phyloP scores from a whole-genome alignment of 2,329 filamentous ascomycete species.

The Bipolaris oryzae region DNA sequence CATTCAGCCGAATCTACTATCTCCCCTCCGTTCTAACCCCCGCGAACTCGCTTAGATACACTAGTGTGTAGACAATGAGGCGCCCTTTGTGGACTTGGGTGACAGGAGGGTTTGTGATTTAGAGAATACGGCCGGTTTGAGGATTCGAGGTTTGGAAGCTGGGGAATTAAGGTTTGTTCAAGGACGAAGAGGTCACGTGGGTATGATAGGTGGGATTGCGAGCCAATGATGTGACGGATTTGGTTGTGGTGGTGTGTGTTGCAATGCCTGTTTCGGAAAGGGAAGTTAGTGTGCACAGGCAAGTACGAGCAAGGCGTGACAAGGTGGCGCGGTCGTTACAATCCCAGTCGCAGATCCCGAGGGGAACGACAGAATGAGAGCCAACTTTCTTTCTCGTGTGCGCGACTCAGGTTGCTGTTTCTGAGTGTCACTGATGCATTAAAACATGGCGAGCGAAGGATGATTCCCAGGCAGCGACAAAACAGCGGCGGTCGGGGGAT shows the following conservation, averaged over 20 bases:
- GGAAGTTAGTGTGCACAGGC: neutral
- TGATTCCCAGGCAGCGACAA: constrained; percentile 37
- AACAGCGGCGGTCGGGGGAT: constrained; percentile 21
- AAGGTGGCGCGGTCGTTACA: constrained; percentile 11
- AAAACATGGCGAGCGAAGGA: constrained; percentile 15
- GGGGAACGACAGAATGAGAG: neutral
- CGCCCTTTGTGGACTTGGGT: no score
- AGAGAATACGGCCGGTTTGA: no score
- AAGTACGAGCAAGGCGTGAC: no score
- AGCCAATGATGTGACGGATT: constrained; percentile 20
- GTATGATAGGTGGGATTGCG: no score
- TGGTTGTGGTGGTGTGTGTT: constrained; percentile 1
- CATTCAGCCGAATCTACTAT: neutral
- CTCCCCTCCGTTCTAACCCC: no score
- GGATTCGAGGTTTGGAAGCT: no score
- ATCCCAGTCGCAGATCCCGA: constrained; percentile 19
- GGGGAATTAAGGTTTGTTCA: no score
- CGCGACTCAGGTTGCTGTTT: constrained; percentile 5
- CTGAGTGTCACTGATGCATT: constrained; percentile 21
- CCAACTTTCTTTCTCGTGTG: neutral
- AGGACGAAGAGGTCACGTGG: no score
- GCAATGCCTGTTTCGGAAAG: constrained; percentile 30
- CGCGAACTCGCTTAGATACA: no score
- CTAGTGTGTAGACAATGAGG: no score
- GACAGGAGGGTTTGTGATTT: no score